Evolutionary conservation across 306 rosid genomes (phyloP).

Genomic region (Cicer cuneatum): DNA sequence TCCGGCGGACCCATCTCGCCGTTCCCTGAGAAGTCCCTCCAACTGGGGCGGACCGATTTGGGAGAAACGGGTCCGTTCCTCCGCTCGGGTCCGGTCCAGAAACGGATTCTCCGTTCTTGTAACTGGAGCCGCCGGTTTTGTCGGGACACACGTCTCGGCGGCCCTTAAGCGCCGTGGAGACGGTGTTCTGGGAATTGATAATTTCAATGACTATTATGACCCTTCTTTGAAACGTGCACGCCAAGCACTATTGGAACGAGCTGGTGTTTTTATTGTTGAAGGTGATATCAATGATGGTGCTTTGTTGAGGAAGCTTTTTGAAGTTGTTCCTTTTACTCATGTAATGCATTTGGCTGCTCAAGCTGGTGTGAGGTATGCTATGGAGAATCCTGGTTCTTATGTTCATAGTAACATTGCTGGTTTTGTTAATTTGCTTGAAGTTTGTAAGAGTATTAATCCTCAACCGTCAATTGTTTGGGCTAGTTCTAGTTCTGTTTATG

Average conservation of each 20-base stretch:
- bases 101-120: constrained; percentile 79
- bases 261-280: constrained; percentile 89
- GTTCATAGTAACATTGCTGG: constrained; percentile 98
- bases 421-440: constrained; percentile 85
- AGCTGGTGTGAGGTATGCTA: constrained; percentile 99
- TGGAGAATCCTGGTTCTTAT: constrained; percentile 95
- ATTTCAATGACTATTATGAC: constrained; percentile 87
- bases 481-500: constrained; percentile 92
- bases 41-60: constrained; percentile 89
- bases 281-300: constrained; percentile 87
- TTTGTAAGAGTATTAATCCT: constrained; percentile 80
- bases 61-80: constrained; percentile 82
- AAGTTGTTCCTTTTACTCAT: constrained; percentile 90
- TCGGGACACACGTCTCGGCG: constrained; percentile 88
- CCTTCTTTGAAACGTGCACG: constrained; percentile 84
- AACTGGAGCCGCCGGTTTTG: constrained; percentile 93
- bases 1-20: constrained; percentile 75
- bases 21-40: constrained; percentile 66
- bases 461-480: constrained; percentile 99
- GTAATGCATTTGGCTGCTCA: constrained; percentile 99
- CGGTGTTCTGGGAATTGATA: constrained; percentile 82
- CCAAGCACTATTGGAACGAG: constrained; percentile 75
- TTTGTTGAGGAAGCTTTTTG: constrained; percentile 82
- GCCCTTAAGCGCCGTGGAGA: constrained; percentile 94
- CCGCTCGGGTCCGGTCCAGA: constrained; percentile 71